Evolutionary conservation across 2,329 filamentous ascomycete genomes (phyloP), one percentile per base, ranked within the genome.

Genomic region (Fusarium sp.): DNA sequence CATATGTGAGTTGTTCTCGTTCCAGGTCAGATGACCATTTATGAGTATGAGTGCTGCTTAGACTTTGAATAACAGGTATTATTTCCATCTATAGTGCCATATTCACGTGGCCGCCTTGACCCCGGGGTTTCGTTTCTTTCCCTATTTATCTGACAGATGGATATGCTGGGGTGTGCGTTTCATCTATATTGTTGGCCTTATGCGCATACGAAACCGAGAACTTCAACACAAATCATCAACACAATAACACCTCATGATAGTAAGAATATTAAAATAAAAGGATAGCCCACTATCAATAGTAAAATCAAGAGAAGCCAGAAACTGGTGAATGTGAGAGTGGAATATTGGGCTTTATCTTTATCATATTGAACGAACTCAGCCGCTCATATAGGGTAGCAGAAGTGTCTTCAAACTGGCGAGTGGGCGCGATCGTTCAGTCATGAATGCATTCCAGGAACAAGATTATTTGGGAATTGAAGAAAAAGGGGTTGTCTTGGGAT

Each of bases 271-370:
- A 8, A 35, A 13, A 9, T 8, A 4, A 7, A 35, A n/a, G 26
- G 9, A n/a, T 3, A 15, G 4, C 16, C 3, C 16, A 7, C 15
- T 3, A n/a, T 8, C 16, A n/a, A 35, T 10, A 4, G 6, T n/a
- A 35, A 10, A 8, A 9, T 8, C 4, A 9, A 35, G 18, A n/a
- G 33, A 10, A n/a, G 18, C 3, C 33, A 35, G 8, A 8, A 7
- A 35, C 7, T n/a, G n/a, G 10, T 8, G 8, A 35, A n/a, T 5
- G 7, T 18, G 16, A 9, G 3, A 2, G 15, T 35, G 33, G 16
- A 10, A 35, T 35, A 35, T 35, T 35, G 18, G 18, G 33, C 6
- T 18, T 35, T 35, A 13, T n/a, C n/a, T n/a, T n/a, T n/a, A n/a
- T n/a, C n/a, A n/a, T 8, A 35, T n/a, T n/a, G 33, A 8, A 9